A percentile compares a stretch with the other conserved stretches of the same genome.
phyloP scores from a whole-genome alignment of 352 stramenopile species.

The Salisapilia sapeloensis region DNA sequence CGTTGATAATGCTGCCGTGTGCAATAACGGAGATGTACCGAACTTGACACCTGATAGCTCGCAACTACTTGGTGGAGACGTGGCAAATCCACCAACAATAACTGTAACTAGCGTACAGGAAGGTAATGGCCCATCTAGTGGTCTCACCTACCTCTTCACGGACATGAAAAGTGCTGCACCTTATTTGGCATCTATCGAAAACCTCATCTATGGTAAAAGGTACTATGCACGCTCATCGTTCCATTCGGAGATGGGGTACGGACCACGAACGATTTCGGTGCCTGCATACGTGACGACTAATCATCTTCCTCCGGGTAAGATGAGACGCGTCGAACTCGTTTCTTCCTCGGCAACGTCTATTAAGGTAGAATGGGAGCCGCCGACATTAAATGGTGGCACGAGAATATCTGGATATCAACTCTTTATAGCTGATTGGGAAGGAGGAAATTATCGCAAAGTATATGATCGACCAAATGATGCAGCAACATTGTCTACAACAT shows the following conservation, averaged over 20 bases:
- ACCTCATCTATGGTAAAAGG: conserved; percentile 63
- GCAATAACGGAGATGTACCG: conserved; percentile 82
- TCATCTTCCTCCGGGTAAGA: conserved; percentile 77
- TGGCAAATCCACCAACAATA: conserved; percentile 16
- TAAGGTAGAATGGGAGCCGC: conserved; percentile 79
- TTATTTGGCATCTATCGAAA: conserved; percentile 39
- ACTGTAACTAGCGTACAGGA: conserved; percentile 31
- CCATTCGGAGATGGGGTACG: conserved; percentile 78
- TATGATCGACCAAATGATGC: conserved; percentile 88
- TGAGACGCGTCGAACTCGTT: conserved; percentile 73
- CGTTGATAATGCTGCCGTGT: conserved; percentile 60
- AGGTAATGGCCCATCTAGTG: conserved; percentile 28
- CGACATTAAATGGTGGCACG: conserved; percentile 83
- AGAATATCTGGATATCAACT: conserved; percentile 90
- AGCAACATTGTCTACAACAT: conserved; percentile 34
- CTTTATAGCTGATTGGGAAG: conserved; percentile 91
- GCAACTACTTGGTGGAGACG: conserved; percentile 21
- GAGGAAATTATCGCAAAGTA: conserved; percentile 73
- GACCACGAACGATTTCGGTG: conserved; percentile 34
- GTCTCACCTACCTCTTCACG: conserved; percentile 25
- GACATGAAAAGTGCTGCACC: conserved; percentile 65
- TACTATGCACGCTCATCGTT: conserved; percentile 88
- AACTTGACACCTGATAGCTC: conserved; percentile 24
- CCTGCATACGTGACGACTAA: conserved; percentile 74
- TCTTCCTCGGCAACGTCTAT: conserved; percentile 83